A percentile compares a stretch with the other conserved stretches of the same genome.
Conservation (phyloP, 495 filamentous ascomycete species). For the Podospora pseudoanserina region DNA sequence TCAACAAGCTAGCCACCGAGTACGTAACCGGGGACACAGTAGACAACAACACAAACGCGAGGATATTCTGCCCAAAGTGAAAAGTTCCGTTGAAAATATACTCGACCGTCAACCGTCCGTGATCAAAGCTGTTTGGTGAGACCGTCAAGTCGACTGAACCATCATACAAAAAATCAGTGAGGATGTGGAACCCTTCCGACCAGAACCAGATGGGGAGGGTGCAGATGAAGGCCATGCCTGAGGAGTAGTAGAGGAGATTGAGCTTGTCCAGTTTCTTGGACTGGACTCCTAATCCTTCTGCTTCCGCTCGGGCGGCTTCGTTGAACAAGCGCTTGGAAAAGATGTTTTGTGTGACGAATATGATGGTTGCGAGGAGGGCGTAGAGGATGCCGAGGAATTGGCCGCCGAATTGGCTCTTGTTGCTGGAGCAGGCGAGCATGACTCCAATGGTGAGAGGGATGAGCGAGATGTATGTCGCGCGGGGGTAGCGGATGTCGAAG, state of each 20-base stretch:
- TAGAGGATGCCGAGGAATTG: constrained; percentile 85
- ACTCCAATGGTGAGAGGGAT: constrained; percentile 89
- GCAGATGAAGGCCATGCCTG: constrained; percentile 81
- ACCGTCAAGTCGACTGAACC: constrained; percentile 57
- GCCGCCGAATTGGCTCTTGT: constrained; percentile 60
- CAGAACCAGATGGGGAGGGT: constrained; percentile 94
- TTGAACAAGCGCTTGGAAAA: constrained; percentile 99
- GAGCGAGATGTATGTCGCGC: constrained; percentile 86
- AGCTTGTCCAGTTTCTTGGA: constrained; percentile 88
- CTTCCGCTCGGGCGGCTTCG: constrained; percentile 77
- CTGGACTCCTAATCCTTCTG: constrained; percentile 55
- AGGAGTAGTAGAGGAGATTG: constrained; percentile 95
- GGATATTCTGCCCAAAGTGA: constrained; percentile 93
- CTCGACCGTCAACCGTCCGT: constrained; percentile 72
- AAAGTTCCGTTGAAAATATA: constrained; percentile 97
- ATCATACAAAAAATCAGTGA: constrained; percentile 69
- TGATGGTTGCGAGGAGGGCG: constrained; percentile 79
- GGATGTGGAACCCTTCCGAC: constrained; percentile 74
- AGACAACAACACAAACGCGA: constrained; percentile 87
- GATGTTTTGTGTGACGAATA: constrained; percentile 99
- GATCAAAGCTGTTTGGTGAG: constrained; percentile 67
- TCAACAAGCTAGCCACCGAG: constrained; percentile 90
- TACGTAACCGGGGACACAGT: constrained; percentile 96
- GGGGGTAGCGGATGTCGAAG: constrained; percentile 82
- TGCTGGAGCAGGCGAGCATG: constrained; percentile 89